Percentiles rank a stretch among this genome's conserved stretches.
Conservation (phyloP, 202 grass and related monocot species). For the Setaria viridis region DNA sequence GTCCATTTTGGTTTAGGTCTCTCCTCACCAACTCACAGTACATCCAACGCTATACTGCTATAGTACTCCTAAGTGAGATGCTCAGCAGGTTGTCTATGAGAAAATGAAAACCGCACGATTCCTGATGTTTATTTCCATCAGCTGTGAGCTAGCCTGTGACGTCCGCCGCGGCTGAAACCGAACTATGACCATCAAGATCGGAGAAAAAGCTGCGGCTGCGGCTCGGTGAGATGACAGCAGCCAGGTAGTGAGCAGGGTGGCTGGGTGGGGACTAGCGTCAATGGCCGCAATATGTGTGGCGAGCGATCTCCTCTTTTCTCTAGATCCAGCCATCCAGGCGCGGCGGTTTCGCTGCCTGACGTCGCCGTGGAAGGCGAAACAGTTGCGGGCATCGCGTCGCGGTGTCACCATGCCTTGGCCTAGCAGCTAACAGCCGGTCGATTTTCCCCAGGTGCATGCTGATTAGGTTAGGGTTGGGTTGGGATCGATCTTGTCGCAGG, state of each 20-base stretch:
- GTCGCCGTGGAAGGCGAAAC: constrained; percentile 19
- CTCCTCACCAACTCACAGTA: not conserved
- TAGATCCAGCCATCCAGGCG: no score
- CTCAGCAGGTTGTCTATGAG: no score
- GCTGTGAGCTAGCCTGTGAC: not conserved
- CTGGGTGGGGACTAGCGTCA: not conserved
- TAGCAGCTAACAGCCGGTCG: not conserved
- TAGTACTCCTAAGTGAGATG: no score
- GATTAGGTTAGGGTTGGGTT: not conserved
- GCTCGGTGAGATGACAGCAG: not conserved
- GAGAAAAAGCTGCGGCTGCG: constrained; percentile 5
- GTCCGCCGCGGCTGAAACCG: not conserved
- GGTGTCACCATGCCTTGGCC: not conserved
- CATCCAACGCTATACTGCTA: not conserved
- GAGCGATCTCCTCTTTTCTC: not conserved
- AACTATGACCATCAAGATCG: not conserved
- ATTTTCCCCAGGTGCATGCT: constrained; percentile 15
- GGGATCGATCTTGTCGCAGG: not conserved
- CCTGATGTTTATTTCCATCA: not conserved
- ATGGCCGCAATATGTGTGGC: not conserved
- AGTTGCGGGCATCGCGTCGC: not conserved
- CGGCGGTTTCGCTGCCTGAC: constrained; percentile 4
- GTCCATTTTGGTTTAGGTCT: not conserved
- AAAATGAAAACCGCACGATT: not conserved
- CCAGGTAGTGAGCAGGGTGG: not conserved